These are phyloP conservation scores for Termitomyces sp. DNA, from an alignment of 768 basidiomycete genomes.

Conservation along the genomic window DNA sequence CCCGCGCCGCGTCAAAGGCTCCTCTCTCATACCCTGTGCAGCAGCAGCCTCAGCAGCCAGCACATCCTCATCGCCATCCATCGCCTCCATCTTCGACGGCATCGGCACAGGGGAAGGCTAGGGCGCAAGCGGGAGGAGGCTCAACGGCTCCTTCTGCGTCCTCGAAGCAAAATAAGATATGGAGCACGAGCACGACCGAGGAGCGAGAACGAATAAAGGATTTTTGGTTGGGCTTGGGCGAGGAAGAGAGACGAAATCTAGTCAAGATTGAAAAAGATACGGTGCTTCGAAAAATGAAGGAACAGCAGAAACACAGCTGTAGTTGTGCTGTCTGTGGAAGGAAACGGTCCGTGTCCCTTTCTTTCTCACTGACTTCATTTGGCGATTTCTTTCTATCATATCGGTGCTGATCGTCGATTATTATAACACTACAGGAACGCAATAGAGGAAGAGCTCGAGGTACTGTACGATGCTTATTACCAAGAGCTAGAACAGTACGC, in stretches of 20 bases:
- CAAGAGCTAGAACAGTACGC: constrained; percentile 99
- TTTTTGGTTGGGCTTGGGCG: constrained; percentile 93
- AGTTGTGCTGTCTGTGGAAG: constrained; percentile 94
- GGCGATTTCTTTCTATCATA: constrained; percentile 10
- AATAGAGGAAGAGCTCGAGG: constrained; percentile 99
- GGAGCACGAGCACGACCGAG: constrained; percentile 88
- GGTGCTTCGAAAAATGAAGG: constrained; percentile 98
- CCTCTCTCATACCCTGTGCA: constrained; percentile 34
- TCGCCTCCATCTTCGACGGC: constrained; percentile 46
- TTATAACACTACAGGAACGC: constrained; percentile 60
- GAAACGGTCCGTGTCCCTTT: constrained; percentile 72
- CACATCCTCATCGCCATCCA: constrained; percentile 35
- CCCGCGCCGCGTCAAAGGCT: constrained; percentile 46
- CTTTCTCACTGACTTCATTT: constrained; percentile 24
- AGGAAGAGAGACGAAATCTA: constrained; percentile 86
- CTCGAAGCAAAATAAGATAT: constrained; percentile 77
- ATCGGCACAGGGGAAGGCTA: constrained; percentile 24
- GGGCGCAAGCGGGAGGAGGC: constrained; percentile 32
- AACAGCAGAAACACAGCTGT: constrained; percentile 96
- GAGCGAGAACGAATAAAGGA: constrained; percentile 97
- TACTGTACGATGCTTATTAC: constrained; percentile 99
- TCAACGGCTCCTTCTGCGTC: constrained; percentile 24
- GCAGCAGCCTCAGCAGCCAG: constrained; percentile 33
- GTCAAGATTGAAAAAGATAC: constrained; percentile 99
- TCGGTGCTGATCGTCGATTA: constrained; percentile 11